Conservation (phyloP, 2,329 filamentous ascomycete species). For the Dichotomopilus funicola region DNA sequence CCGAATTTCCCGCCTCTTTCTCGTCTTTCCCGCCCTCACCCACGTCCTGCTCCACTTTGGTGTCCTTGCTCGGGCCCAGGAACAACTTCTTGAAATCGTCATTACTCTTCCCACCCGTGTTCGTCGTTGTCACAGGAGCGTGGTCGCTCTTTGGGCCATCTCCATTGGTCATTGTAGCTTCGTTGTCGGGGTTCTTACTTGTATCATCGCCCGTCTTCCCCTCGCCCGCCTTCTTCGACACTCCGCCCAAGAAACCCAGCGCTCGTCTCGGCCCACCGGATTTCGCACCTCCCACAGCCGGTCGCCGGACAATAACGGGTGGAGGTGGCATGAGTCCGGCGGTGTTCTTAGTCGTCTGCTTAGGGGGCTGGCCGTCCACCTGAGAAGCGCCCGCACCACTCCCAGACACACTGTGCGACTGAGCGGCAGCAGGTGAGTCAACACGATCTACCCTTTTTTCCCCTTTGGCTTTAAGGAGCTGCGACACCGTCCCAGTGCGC, state of each 20-base stretch:
- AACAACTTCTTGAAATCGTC: constrained; percentile 29
- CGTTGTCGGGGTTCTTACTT: no score
- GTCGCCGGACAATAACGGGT: constrained; percentile 35
- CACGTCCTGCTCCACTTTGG: not conserved
- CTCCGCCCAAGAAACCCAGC: constrained; percentile 34
- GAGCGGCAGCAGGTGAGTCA: constrained; percentile 26
- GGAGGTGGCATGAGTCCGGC: constrained; percentile 39
- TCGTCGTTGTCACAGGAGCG: not conserved
- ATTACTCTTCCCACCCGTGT: constrained; percentile 24
- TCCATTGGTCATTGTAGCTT: constrained; percentile 17
- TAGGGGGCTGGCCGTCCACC: constrained; percentile 3
- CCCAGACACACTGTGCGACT: constrained; percentile 24
- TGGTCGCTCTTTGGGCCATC: constrained; percentile 5
- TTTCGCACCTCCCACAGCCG: constrained; percentile 31
- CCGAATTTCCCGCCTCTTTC: not conserved
- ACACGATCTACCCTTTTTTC: constrained; percentile 39
- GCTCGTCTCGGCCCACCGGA: constrained; percentile 38
- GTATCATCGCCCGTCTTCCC: constrained; percentile 2
- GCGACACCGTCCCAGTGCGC: constrained; percentile 47
- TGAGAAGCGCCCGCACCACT: constrained; percentile 23
- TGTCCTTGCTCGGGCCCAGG: constrained; percentile 14
- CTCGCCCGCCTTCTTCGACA: constrained; percentile 22
- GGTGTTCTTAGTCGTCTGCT: constrained; percentile 20
- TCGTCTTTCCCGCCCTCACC: not conserved
- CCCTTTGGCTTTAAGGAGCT: constrained; percentile 47